Conservation (phyloP, 2,329 filamentous ascomycete genomes). For the Paraphaeosphaeria sporulosa region DNA sequence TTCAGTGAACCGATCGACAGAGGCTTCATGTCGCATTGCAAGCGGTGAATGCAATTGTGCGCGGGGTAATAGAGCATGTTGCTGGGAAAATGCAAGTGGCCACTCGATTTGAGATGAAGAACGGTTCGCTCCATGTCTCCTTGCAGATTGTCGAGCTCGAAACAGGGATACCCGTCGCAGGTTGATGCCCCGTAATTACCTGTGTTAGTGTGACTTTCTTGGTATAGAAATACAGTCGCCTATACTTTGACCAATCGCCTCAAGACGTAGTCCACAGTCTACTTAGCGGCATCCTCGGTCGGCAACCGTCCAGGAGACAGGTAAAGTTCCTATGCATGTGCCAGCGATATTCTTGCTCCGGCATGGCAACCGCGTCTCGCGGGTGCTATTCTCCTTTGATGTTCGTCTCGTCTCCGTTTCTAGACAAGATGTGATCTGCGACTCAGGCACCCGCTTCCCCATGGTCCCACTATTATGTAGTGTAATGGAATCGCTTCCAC, state of each 20-base stretch:
- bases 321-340: background rate
- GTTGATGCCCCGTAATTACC: background rate
- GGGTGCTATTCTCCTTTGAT: background rate
- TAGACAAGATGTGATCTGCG: background rate
- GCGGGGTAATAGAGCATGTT: too few relatives aligned
- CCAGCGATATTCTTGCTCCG: background rate
- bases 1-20: background rate
- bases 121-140: background rate
- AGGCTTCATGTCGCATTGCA: too few relatives aligned
- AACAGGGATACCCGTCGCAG: background rate
- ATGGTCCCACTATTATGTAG: background rate
- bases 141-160: background rate
- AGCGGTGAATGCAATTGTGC: too few relatives aligned
- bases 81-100: background rate
- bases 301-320: background rate
- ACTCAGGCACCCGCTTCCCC: background rate
- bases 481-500: background rate
- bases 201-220: too few relatives aligned
- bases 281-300: background rate
- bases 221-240: background rate
- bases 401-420: background rate
- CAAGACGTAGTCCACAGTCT: background rate
- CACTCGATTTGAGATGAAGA: background rate
- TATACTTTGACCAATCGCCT: too few relatives aligned
- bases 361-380: background rate